These are phyloP conservation scores for Parathielavia hyrcaniae DNA, from an alignment of 495 filamentous ascomycete species.

Conservation along the genomic window DNA sequence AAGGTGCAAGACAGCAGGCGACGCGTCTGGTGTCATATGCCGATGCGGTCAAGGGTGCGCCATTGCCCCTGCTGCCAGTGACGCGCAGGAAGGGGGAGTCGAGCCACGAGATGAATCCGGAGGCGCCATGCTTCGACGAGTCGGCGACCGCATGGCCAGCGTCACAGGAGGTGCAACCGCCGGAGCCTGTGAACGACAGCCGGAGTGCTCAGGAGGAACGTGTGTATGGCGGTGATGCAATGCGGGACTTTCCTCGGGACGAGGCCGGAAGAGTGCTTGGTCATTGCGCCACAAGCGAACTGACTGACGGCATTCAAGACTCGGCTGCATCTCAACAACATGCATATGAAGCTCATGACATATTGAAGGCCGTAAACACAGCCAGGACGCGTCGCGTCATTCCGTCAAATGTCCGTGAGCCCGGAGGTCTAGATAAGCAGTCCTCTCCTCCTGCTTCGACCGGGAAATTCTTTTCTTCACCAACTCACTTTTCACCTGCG, in stretches of 20 bases:
- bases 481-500: neutral
- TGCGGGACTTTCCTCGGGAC: neutral
- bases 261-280: neutral
- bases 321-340: too few species aligned
- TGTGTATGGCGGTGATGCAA: neutral
- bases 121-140: neutral
- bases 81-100: neutral
- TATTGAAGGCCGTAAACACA: too few species aligned
- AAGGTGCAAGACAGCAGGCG: neutral
- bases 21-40: constrained; percentile 12
- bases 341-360: too few species aligned
- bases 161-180: too few species aligned
- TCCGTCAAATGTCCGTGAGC: too few species aligned
- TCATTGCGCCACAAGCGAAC: neutral
- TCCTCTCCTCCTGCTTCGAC: neutral
- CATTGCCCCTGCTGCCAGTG: neutral
- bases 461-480: neutral
- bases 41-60: constrained; percentile 11
- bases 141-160: too few species aligned
- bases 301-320: neutral
- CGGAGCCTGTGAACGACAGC: too few species aligned
- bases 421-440: neutral
- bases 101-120: too few species aligned
- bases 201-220: neutral
- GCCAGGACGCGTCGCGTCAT: too few species aligned